These are phyloP conservation scores for Dryas octopetala DNA, from an alignment of 306 rosid genomes.

Conservation along the genomic window DNA sequence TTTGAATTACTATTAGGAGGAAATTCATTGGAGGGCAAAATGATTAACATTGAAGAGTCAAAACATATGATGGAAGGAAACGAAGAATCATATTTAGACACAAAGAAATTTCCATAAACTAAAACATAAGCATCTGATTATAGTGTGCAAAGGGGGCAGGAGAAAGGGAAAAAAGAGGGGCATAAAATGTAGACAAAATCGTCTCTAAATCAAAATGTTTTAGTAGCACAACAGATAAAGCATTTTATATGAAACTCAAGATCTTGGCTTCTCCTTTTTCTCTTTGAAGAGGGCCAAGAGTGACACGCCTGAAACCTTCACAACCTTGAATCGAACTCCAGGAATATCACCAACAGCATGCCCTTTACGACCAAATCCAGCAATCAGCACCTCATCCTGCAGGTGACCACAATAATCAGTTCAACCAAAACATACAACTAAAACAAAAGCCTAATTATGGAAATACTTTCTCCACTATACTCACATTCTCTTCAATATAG, in stretches of 20 bases:
- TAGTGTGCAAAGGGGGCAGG: background rate
- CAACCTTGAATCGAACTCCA: constrained; percentile 67
- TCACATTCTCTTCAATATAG: constrained; percentile 62
- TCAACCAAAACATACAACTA: background rate
- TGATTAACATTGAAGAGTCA: background rate
- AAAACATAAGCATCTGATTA: constrained; percentile 6
- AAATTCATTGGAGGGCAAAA: background rate
- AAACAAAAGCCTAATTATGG: background rate
- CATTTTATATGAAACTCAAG: constrained; percentile 23
- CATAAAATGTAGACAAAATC: constrained; percentile 8
- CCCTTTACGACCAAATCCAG: constrained; percentile 64
- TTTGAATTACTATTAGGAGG: no score
- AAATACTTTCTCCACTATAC: constrained; percentile 1
- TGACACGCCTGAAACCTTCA: constrained; percentile 66
- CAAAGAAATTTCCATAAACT: background rate
- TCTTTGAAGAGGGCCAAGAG: constrained; percentile 65
- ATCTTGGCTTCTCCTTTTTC: constrained; percentile 70
- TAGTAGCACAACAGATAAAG: background rate
- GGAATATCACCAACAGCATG: constrained; percentile 74
- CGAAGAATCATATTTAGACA: background rate
- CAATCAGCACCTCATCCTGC: constrained; percentile 72
- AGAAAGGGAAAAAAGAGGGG: background rate
- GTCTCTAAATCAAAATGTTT: background rate
- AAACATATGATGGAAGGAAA: background rate
- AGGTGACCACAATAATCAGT: background rate